These are phyloP conservation scores for Colletotrichum siamense DNA, from an alignment of 2,329 filamentous ascomycete genomes.

Conservation along the genomic window DNA sequence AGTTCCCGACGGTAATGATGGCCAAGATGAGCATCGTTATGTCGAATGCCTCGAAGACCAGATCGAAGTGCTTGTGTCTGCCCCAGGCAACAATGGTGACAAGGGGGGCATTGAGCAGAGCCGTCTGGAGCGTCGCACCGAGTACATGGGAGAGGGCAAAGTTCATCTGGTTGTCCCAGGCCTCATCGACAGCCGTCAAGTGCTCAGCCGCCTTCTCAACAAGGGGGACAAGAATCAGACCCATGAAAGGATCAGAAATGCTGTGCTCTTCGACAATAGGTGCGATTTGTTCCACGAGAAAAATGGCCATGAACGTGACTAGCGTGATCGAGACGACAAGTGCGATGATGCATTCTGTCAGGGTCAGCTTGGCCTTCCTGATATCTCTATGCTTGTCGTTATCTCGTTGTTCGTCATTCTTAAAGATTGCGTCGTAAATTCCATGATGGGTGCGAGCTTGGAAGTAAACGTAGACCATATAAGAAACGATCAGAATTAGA, in stretches of 20 bases:
- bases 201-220: constrained; percentile 90
- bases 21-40: constrained; percentile 80
- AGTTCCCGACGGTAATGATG: constrained; percentile 86
- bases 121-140: constrained; percentile 87
- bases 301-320: constrained; percentile 76
- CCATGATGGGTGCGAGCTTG: constrained; percentile 79
- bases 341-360: constrained; percentile 74
- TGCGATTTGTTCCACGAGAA: constrained; percentile 75
- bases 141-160: constrained; percentile 86
- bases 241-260: constrained; percentile 61
- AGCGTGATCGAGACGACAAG: constrained; percentile 68
- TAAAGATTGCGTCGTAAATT: constrained; percentile 77
- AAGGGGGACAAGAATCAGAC: constrained; percentile 79
- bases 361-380: constrained; percentile 71
- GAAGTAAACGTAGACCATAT: constrained; percentile 71
- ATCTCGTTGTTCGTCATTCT: constrained; percentile 72
- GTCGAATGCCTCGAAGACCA: constrained; percentile 90
- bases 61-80: constrained; percentile 70
- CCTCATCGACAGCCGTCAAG: constrained; percentile 83
- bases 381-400: constrained; percentile 66
- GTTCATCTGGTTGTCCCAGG: constrained; percentile 84
- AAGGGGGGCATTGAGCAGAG: constrained; percentile 84
- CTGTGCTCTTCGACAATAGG: constrained; percentile 51
- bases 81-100: constrained; percentile 87
- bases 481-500: constrained; percentile 73